Conservation (phyloP, 148 eudicot species). For the Agrostemma githago region DNA sequence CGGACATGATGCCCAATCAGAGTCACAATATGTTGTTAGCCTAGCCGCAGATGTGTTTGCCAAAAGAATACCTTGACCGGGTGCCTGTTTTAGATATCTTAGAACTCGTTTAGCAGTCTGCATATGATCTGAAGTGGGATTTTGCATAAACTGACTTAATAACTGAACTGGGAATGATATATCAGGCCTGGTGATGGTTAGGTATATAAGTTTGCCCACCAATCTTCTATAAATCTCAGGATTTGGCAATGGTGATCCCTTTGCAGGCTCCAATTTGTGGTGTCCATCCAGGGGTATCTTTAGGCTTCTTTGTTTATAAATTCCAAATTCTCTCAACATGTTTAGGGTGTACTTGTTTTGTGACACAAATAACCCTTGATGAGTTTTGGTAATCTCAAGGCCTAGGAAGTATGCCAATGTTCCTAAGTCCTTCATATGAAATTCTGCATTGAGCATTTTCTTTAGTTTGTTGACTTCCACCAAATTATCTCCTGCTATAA, state of each 20-base stretch:
- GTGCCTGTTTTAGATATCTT: neutral
- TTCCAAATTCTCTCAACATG: neutral
- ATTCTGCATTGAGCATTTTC: neutral
- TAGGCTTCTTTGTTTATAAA: neutral
- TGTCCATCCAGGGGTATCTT: neutral
- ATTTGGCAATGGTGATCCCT: neutral
- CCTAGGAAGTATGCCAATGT: constrained; percentile 1
- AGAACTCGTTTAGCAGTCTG: neutral
- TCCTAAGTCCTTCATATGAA: constrained; percentile 11
- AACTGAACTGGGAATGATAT: neutral
- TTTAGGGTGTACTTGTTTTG: neutral
- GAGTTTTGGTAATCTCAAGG: neutral
- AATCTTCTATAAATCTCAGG: neutral
- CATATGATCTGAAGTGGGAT: neutral
- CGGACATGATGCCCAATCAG: neutral
- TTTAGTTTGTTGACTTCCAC: neutral
- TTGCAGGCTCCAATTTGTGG: neutral
- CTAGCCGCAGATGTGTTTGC: neutral
- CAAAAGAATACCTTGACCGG: neutral
- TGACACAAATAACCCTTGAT: neutral
- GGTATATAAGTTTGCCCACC: neutral
- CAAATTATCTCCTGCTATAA: neutral
- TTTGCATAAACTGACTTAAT: neutral
- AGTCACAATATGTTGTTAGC: neutral
- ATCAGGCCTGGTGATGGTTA: neutral